phyloP scores from a whole-genome alignment of 1,284 basidiomycete species.

The Taiwanofungus camphoratus region DNA sequence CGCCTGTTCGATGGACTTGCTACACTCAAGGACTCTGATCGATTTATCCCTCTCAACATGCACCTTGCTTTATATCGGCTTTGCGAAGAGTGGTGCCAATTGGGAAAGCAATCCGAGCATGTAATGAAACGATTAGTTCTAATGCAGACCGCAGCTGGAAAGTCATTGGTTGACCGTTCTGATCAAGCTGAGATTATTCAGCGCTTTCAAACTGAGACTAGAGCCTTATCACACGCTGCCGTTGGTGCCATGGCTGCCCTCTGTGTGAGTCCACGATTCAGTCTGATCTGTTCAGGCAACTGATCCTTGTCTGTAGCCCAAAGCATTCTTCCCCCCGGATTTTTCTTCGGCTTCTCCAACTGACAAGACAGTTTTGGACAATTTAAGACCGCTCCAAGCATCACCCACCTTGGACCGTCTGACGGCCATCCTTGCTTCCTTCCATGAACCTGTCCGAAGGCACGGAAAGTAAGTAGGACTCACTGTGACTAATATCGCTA shows the following conservation, averaged over 20 bases:
- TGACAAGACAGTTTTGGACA: conserved; percentile 41
- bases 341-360: conserved; percentile 54
- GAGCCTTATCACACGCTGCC: conserved; percentile 69
- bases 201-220: conserved; percentile 70
- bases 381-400: conserved; percentile 48
- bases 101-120: conserved; percentile 71
- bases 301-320: conserved; percentile 43
- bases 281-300: neutral
- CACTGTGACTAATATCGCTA: conserved; percentile 8
- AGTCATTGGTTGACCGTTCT: conserved; percentile 41
- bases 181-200: conserved; percentile 52
- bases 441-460: conserved; percentile 41
- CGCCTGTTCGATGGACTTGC: conserved; percentile 78
- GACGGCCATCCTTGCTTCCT: conserved; percentile 59
- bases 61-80: conserved; percentile 79
- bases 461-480: conserved; percentile 54
- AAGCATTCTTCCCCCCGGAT: conserved; percentile 68
- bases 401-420: conserved; percentile 55
- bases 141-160: conserved; percentile 71
- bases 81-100: conserved; percentile 93
- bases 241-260: conserved; percentile 83
- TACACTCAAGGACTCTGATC: conserved; percentile 67
- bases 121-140: conserved; percentile 69
- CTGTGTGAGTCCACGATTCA: conserved; percentile 50
- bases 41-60: conserved; percentile 73